Percentiles rank a stretch among this genome's conserved stretches.
Conservation (phyloP, 306 rosid genomes). For the Crotalaria pallida region DNA sequence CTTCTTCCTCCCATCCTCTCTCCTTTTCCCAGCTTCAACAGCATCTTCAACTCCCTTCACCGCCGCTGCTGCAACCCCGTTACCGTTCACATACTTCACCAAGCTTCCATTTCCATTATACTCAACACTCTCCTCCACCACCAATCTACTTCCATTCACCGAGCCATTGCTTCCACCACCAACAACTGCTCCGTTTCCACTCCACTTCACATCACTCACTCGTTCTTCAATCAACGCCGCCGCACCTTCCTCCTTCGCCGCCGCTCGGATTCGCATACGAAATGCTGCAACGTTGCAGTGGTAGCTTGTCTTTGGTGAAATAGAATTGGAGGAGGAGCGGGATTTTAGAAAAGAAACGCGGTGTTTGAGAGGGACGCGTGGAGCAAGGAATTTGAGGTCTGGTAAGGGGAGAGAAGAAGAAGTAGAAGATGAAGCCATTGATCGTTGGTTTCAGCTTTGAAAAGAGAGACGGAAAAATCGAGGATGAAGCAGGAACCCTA, state of each 20-base stretch:
- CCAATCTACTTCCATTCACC: conserved; percentile 35
- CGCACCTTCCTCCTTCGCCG: conserved; percentile 45
- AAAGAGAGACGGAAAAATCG: neutral
- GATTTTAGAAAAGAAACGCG: conserved; percentile 29
- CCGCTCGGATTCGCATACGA: conserved; percentile 45
- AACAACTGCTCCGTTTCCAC: conserved; percentile 55
- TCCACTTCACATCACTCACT: conserved; percentile 47
- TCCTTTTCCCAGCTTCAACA: conserved; percentile 25
- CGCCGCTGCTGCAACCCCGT: conserved; percentile 46
- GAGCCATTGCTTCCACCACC: conserved; percentile 35
- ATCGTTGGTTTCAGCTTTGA: no score
- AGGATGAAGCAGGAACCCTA: conserved; percentile 30
- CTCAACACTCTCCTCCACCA: conserved; percentile 40
- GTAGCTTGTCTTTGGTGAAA: conserved; percentile 1
- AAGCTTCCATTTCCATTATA: conserved; percentile 48
- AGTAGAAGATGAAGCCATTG: conserved; percentile 59
- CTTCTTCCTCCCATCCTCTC: conserved; percentile 83
- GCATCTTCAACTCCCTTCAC: conserved; percentile 24
- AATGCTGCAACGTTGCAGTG: conserved; percentile 1
- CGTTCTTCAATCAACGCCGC: conserved; percentile 40
- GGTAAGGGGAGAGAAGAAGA: conserved; percentile 41
- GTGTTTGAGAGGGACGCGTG: conserved; percentile 36
- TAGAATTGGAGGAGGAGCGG: conserved; percentile 4
- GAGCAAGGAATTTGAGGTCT: conserved; percentile 57
- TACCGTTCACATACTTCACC: conserved; percentile 60